Percentiles rank a stretch among this genome's conserved stretches.
phyloP scores from a whole-genome alignment of 2,329 filamentous ascomycete species.

The Cercospora citrullina region DNA sequence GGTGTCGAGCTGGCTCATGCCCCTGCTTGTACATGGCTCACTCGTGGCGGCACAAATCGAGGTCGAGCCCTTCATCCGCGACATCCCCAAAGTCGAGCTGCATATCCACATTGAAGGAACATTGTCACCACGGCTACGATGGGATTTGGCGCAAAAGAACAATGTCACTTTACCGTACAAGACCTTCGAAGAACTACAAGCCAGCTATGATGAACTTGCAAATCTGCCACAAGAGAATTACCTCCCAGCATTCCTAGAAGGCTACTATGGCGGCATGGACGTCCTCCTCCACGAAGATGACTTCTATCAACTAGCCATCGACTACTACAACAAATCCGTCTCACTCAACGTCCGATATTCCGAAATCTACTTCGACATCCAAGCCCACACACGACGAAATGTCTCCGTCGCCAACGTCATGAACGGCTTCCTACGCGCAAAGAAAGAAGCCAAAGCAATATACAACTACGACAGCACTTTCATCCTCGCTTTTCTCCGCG shows the following conservation, averaged over 20 bases:
- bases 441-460: conserved; percentile 17
- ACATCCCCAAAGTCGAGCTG: conserved; percentile 49
- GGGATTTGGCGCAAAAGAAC: conserved; percentile 47
- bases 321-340: conserved; percentile 39
- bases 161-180: conserved; percentile 22
- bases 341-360: conserved; percentile 45
- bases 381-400: conserved; percentile 45
- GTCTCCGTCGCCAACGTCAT: conserved; percentile 39
- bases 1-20: neutral
- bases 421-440: conserved; percentile 38
- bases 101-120: conserved; percentile 53
- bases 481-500: conserved; percentile 49
- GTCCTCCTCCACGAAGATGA: conserved; percentile 41
- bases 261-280: conserved; percentile 33
- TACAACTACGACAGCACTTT: conserved; percentile 30
- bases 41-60: neutral
- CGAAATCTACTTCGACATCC: conserved; percentile 49
- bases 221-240: neutral
- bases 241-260: conserved; percentile 22
- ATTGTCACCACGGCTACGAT: conserved; percentile 45
- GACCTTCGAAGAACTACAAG: conserved; percentile 38
- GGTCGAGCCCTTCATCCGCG: conserved; percentile 37
- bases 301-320: conserved; percentile 46
- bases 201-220: conserved; percentile 36
- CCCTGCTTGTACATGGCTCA: neutral